A percentile compares a stretch with the other conserved stretches of the same genome.
Evolutionary conservation across 352 stramenopile genomes (phyloP).

Genomic region (Phytophthora ohioensis): DNA sequence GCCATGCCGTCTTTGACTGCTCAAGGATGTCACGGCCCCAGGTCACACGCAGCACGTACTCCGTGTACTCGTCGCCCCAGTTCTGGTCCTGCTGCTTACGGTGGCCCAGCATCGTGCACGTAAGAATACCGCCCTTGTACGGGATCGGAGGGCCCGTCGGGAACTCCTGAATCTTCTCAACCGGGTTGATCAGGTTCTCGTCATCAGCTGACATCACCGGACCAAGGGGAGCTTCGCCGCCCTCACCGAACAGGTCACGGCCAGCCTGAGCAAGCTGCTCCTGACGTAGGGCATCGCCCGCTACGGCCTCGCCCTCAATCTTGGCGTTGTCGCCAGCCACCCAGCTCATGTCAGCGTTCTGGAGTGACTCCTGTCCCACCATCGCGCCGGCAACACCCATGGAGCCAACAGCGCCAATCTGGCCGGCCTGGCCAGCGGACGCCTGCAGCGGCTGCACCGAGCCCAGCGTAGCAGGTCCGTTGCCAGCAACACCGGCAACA

Average conservation of each 20-base stretch:
- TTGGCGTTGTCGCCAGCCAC: slow-evolving; percentile 84
- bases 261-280: slow-evolving; percentile 89
- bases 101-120: slow-evolving; percentile 90
- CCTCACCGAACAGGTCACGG: slow-evolving; percentile 87
- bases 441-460: slow-evolving; percentile 75
- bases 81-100: slow-evolving; percentile 91
- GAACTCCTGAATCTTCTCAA: slow-evolving; percentile 90
- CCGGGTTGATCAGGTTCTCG: slow-evolving; percentile 87
- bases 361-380: slow-evolving; percentile 81
- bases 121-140: slow-evolving; percentile 92
- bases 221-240: slow-evolving; percentile 75
- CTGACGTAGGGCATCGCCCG: slow-evolving; percentile 70
- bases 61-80: slow-evolving; percentile 92
- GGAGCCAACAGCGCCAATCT: slow-evolving; percentile 81
- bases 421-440: slow-evolving; percentile 71
- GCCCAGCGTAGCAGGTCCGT: slow-evolving; percentile 64
- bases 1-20: slow-evolving; percentile 90
- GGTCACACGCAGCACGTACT: slow-evolving; percentile 89
- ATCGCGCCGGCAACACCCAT: slow-evolving; percentile 78
- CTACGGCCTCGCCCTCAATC: slow-evolving; percentile 81
- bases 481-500: slow-evolving; percentile 60
- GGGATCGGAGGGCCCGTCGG: slow-evolving; percentile 90
- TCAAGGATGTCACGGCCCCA: slow-evolving; percentile 91
- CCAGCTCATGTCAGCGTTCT: slow-evolving; percentile 89
- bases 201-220: slow-evolving; percentile 89